phyloP scores from a whole-genome alignment of 176 grass and related monocot genomes.

The Carex parvula region DNA sequence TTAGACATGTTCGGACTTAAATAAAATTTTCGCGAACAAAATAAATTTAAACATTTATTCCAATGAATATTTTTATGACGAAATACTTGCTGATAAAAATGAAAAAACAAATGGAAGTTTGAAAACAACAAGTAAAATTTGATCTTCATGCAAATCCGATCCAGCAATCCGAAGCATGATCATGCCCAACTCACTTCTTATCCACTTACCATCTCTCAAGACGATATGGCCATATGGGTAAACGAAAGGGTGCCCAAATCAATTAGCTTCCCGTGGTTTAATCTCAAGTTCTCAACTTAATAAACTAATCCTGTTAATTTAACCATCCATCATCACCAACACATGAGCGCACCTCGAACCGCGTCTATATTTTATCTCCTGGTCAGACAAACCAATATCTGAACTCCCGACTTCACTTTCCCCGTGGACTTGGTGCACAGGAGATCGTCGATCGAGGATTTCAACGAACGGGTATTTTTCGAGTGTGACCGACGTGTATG shows the following conservation, averaged over 20 bases:
- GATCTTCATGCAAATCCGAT: too few species aligned
- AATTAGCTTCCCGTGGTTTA: background rate
- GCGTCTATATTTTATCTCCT: slow-evolving; percentile 2
- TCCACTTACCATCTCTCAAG: background rate
- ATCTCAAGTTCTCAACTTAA: background rate
- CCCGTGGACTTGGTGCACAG: background rate
- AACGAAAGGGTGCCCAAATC: background rate
- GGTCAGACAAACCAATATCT: background rate
- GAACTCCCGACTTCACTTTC: background rate
- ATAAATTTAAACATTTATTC: too few species aligned
- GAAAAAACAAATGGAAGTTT: too few species aligned
- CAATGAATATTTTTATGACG: too few species aligned
- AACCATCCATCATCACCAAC: background rate
- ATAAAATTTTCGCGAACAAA: too few species aligned
- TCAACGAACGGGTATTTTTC: background rate
- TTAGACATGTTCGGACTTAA: too few species aligned
- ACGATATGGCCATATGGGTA: background rate
- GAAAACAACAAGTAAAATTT: too few species aligned
- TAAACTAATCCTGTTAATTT: background rate
- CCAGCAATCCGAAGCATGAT: too few species aligned
- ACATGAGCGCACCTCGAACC: background rate
- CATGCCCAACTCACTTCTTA: too few species aligned
- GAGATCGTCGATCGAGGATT: background rate
- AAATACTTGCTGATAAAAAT: too few species aligned
- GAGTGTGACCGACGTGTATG: too few species aligned